Conservation (phyloP, 2,329 filamentous ascomycete genomes). For the Fusarium nodosum region DNA sequence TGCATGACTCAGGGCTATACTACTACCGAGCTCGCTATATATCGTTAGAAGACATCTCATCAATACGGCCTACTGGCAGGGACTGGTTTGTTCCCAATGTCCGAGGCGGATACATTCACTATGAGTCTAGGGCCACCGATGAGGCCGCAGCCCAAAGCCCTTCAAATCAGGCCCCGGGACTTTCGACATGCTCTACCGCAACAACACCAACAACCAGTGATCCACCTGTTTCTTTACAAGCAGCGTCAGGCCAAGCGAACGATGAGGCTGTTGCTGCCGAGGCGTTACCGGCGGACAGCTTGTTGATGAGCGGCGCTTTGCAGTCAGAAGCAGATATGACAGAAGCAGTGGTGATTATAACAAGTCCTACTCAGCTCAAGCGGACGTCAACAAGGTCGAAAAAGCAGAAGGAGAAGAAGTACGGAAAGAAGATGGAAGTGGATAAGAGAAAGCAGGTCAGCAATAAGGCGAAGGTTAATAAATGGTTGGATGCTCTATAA, state of each 20-base stretch:
- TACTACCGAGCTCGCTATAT: conserved; percentile 47
- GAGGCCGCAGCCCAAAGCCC: conserved; percentile 2
- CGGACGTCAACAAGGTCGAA: conserved; percentile 22
- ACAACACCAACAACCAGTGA: conserved; percentile 24
- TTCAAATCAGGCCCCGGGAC: conserved; percentile 9
- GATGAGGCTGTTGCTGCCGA: conserved; percentile 22
- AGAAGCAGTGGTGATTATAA: conserved; percentile 25
- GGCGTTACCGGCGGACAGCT: not conserved
- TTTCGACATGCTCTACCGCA: conserved; percentile 27
- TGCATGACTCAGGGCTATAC: conserved; percentile 28
- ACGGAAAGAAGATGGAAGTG: conserved; percentile 33
- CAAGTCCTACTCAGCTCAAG: conserved; percentile 8
- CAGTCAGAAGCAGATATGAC: conserved; percentile 2
- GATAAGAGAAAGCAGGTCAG: conserved; percentile 44
- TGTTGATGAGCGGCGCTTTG: conserved; percentile 39
- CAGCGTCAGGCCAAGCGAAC: not conserved
- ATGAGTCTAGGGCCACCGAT: conserved; percentile 40
- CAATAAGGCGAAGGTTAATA: conserved; percentile 39
- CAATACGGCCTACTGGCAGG: conserved; percentile 33
- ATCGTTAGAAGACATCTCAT: conserved; percentile 31
- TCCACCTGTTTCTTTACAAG: not conserved
- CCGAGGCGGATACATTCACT: conserved; percentile 43
- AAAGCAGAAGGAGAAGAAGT: conserved; percentile 42
- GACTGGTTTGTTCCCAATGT: conserved; percentile 41
- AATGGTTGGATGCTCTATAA: conserved; percentile 39